Base-by-base conservation (phyloP, 2,329 filamentous ascomycete genomes). In the Mycosphaerella arachidis region DNA sequence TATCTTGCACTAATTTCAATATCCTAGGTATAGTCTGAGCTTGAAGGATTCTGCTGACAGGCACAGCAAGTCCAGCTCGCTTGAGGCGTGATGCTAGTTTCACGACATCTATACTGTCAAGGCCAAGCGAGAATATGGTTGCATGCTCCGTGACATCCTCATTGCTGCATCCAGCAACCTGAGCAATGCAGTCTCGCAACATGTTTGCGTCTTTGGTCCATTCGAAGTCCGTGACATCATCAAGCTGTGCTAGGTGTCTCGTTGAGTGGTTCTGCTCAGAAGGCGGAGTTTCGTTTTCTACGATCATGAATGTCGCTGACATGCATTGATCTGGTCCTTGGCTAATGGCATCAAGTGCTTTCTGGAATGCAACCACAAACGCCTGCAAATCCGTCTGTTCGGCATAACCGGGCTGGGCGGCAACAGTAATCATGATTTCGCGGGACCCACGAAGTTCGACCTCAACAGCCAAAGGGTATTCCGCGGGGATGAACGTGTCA, bases 91-190 rank as follows among this genome's bases (percentile, higher is more conserved):
- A 86, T 0, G 90, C 88, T 0, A 97, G 77, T 68, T 91, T 95
- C 72, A 97, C 93, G 1, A 89, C 84, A 73, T 97, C 92, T 59
- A 97, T 95, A 69, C 92, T 96, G 77, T 97, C 93, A 6, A 97
- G 81, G 0, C 92, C 92, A 33, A 97, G 81, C 66, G 93, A 86
- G 43, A 95, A 86, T 10, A 97, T 84, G 0, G 88, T 88, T 0
- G 84, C 85, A 6, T 78, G 74, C 55, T 84, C 82, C 1, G 76
- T 72, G 40, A 96, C 77, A 0, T 80, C 74, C 1, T 79, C 71
- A 3, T 74, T 71, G 0, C 82, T 71, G 0, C 86, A 70, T 0
- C 80, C 81, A 0, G 86, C 84, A 5, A 96, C 76, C 0, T 70
- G 68, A 1, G 88, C 83, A 48, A 96, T 81, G 67, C 89, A 86